Conservation (phyloP, 2,329 filamentous ascomycete species). For the Drechslerella dactyloides region DNA sequence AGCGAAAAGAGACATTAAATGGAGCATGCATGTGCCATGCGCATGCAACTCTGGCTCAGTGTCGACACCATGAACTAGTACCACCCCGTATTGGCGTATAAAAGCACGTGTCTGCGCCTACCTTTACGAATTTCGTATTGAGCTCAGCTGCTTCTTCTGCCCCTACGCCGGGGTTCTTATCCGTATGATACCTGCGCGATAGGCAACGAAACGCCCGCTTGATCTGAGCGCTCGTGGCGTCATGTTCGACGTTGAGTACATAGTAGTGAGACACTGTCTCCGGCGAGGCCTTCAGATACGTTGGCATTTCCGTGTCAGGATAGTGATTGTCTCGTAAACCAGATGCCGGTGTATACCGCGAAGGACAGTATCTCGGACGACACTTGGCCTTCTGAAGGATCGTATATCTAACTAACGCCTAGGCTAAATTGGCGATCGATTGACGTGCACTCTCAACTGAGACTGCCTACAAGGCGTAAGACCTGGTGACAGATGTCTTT, state of each 20-base stretch:
- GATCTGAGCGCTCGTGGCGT: slow-evolving; percentile 19
- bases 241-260: slow-evolving; percentile 21
- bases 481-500: too few relatives aligned
- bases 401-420: too few relatives aligned
- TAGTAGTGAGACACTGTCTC: slow-evolving; percentile 24
- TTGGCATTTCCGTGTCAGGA: neutral
- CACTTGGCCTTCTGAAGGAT: too few relatives aligned
- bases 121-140: slow-evolving; percentile 9
- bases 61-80: too few relatives aligned
- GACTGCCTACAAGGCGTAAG: too few relatives aligned
- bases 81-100: too few relatives aligned
- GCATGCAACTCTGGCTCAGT: too few relatives aligned
- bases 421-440: too few relatives aligned
- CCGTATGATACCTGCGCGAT: slow-evolving; percentile 7
- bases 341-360: too few relatives aligned
- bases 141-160: neutral
- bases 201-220: slow-evolving; percentile 6
- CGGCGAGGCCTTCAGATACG: slow-evolving; percentile 8
- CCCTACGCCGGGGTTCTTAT: slow-evolving; percentile 8
- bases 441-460: too few relatives aligned
- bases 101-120: neutral
- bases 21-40: too few relatives aligned
- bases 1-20: neutral
- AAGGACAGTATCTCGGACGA: too few relatives aligned
- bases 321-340: neutral